Base-by-base conservation (phyloP, 2,329 filamentous ascomycete species). In the Exophiala viscosa region DNA sequence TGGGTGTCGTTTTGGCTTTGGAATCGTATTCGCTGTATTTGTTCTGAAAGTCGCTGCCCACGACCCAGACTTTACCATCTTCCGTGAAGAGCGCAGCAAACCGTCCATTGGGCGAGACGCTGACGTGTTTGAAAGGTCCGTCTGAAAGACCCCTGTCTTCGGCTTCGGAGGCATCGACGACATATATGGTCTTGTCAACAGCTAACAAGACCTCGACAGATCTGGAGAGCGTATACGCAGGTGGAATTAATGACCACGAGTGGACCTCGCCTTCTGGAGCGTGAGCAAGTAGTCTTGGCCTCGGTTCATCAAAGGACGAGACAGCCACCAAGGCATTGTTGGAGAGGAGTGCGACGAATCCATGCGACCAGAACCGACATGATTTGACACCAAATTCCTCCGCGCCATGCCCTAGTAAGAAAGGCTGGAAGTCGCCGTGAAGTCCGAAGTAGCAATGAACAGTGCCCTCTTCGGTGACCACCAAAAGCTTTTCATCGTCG, bases 401-500 rank as follows among this genome's bases (percentile, higher is more conserved):
- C 18, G 91, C 86, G 18, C 88, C 88, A 69, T 95, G 86, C 48
- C 92, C 93, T 0, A 99, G 77, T 1, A 88, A 91, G 70, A 97
- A 99, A 53, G 95, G 91, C 13, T 86, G 89, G 67, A 99, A 99
- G 67, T 97, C 92, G 57, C 87, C 89, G 68, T 96, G 88, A n/a
- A 99, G 75, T 65, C 93, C 88, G 68, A 90, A 84, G 66, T 91
- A 96, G 69, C 90, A 93, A 55, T 91, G 81, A 39, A 97, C 92
- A 1, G 85, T 92, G 18, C 93, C 93, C 66, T 99, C 92, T 48
- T 87, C 82, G 8, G 90, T 89, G 46, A 97, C 84, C 0, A 96
- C 87, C 3, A 99, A 76, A 42, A 99, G 79, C 67, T 88, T 87
- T 76, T 99, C 93, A 60, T 96, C 90, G 65, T 96, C 92, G 15